phyloP scores from a whole-genome alignment of 495 filamentous ascomycete species.

The Penicillium longicatenatum region DNA sequence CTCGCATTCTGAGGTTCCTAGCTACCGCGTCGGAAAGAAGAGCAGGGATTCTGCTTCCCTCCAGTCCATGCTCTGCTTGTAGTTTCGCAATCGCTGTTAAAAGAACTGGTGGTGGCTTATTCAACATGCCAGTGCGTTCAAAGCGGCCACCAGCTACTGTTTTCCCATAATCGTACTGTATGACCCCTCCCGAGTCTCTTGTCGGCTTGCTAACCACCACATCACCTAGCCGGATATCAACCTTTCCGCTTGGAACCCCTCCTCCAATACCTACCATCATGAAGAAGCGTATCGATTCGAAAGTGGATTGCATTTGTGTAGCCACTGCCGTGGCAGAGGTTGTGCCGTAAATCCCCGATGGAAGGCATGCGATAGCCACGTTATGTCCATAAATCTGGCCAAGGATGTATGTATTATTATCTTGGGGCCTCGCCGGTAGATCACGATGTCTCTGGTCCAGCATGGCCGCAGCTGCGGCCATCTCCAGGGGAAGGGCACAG shows the following conservation, averaged over 20 bases:
- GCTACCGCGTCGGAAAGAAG: neutral
- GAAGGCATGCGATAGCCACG: constrained; percentile 39
- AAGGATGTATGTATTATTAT: neutral
- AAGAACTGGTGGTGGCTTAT: constrained; percentile 33
- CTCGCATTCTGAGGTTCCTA: constrained; percentile 1
- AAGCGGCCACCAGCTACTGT: constrained; percentile 25
- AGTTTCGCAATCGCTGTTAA: constrained; percentile 21
- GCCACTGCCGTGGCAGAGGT: constrained; percentile 28
- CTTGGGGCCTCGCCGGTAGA: neutral
- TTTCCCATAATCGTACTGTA: constrained; percentile 47
- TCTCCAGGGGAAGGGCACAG: constrained; percentile 35
- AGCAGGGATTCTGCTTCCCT: neutral
- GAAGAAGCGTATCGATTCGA: constrained; percentile 24
- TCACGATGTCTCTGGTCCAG: constrained; percentile 30
- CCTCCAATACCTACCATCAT: constrained; percentile 42
- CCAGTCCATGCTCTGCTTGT: constrained; percentile 7
- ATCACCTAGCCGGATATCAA: constrained; percentile 40
- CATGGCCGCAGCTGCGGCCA: constrained; percentile 31
- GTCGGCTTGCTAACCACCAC: constrained; percentile 38
- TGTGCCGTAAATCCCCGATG: constrained; percentile 27
- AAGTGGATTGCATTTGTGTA: constrained; percentile 26
- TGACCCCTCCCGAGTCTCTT: constrained; percentile 23
- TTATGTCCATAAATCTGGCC: constrained; percentile 21
- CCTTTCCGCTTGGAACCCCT: constrained; percentile 24
- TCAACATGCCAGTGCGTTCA: constrained; percentile 33